These are phyloP conservation scores for Coemansia sp. DNA, from an alignment of 371 early-diverging fungal genomes.

Conservation along the genomic window DNA sequence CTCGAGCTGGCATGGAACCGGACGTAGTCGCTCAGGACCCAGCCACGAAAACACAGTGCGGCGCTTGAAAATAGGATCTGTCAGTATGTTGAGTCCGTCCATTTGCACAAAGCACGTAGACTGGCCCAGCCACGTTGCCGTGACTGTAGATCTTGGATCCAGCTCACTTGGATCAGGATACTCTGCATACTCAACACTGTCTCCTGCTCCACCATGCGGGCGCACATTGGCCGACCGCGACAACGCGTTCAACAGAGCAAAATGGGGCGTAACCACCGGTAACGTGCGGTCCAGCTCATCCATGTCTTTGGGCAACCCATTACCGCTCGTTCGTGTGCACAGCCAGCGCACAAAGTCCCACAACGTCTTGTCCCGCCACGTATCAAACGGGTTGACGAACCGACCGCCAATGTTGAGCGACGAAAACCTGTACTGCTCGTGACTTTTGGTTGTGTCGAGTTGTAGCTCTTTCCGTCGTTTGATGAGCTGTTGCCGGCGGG, in stretches of 20 bases:
- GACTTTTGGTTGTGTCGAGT: background rate
- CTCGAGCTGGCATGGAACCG: constrained; percentile 66
- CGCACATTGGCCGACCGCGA: constrained; percentile 1
- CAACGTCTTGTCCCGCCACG: constrained; percentile 50
- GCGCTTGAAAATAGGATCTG: constrained; percentile 76
- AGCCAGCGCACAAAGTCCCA: constrained; percentile 49
- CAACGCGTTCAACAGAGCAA: constrained; percentile 18
- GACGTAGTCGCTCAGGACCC: constrained; percentile 67
- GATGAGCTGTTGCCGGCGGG: constrained; percentile 4
- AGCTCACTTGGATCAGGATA: constrained; percentile 13
- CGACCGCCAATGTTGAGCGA: constrained; percentile 45
- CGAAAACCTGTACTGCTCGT: constrained; percentile 1
- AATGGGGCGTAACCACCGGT: constrained; percentile 35
- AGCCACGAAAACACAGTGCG: constrained; percentile 66
- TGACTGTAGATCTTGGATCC: constrained; percentile 9
- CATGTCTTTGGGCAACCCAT: constrained; percentile 32
- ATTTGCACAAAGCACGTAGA: constrained; percentile 61
- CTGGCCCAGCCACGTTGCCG: constrained; percentile 51
- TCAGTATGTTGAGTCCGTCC: constrained; percentile 68
- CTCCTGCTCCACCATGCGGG: background rate
- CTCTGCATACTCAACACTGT: constrained; percentile 8
- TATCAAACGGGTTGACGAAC: constrained; percentile 49
- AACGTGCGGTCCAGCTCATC: constrained; percentile 15
- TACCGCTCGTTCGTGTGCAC: constrained; percentile 33
- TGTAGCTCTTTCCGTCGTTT: background rate